Conservation (phyloP, 306 rosid genomes). For the Sicyos edulis region DNA sequence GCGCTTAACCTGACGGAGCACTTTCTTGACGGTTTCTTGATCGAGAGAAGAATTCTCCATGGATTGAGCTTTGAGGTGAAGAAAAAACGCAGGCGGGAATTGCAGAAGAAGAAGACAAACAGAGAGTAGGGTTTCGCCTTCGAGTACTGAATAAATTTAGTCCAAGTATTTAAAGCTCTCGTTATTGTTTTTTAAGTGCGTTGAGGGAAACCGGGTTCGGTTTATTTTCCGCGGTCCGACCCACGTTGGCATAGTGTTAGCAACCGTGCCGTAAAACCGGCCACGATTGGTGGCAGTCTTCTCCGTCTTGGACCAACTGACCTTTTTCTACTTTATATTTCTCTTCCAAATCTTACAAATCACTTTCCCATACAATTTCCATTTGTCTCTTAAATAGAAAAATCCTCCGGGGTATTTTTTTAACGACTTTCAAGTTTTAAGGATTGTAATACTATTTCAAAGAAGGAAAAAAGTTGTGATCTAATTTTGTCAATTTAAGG, state of each 20-base stretch:
- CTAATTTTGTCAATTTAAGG: too few species aligned
- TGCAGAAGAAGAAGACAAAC: background rate
- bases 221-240: background rate
- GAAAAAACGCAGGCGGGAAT: constrained; percentile 15
- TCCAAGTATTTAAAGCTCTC: background rate
- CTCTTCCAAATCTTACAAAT: too few species aligned
- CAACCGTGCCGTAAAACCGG: background rate
- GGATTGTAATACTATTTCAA: too few species aligned
- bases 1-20: constrained; percentile 56
- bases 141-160: too few species aligned
- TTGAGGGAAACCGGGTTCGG: background rate
- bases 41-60: constrained; percentile 60
- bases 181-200: background rate
- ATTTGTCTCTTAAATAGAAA: too few species aligned
- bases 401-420: too few species aligned
- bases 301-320: background rate
- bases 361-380: too few species aligned
- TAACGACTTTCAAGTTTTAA: too few species aligned
- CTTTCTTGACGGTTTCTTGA: constrained; percentile 72
- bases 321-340: background rate
- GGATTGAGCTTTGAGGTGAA: background rate
- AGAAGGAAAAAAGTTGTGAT: too few species aligned
- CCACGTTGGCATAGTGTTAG: background rate
- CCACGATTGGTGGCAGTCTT: background rate
- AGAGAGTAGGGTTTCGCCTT: constrained; percentile 17